phyloP scores from a whole-genome alignment of 2,329 filamentous ascomycete species.

The Paracamarosporium sp. region DNA sequence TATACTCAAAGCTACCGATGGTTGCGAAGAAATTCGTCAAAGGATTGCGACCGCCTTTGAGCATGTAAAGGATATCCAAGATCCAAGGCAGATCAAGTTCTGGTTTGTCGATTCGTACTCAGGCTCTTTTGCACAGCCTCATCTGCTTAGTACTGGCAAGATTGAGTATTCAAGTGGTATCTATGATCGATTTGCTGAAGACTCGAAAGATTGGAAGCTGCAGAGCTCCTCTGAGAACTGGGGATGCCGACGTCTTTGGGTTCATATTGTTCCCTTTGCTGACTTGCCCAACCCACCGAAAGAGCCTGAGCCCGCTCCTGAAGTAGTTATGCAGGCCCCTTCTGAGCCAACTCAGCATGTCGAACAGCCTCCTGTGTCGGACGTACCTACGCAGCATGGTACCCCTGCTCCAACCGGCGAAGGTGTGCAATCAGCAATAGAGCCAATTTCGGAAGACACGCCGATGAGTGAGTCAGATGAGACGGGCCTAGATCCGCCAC shows the following conservation, averaged over 20 bases:
- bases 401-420: neutral
- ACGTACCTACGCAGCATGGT: constrained; percentile 6
- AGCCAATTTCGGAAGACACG: constrained; percentile 38
- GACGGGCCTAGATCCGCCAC: constrained; percentile 6
- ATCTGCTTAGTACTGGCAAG: constrained; percentile 37
- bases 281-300: constrained; percentile 38
- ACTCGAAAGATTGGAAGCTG: constrained; percentile 33
- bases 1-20: constrained; percentile 29
- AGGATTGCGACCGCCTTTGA: constrained; percentile 27
- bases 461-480: constrained; percentile 49
- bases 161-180: constrained; percentile 41
- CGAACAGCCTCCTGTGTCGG: neutral
- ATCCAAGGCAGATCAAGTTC: constrained; percentile 48
- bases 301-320: constrained; percentile 14
- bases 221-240: constrained; percentile 27
- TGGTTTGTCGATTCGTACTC: constrained; percentile 46
- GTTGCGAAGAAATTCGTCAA: constrained; percentile 36
- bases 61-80: constrained; percentile 36
- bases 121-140: constrained; percentile 37
- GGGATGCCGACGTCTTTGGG: constrained; percentile 37
- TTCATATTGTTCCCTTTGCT: constrained; percentile 38
- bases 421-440: constrained; percentile 11
- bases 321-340: neutral
- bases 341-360: neutral
- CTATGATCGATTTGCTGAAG: constrained; percentile 31